Conservation (phyloP, 2,329 filamentous ascomycete genomes). For the Penicillium sp. region DNA sequence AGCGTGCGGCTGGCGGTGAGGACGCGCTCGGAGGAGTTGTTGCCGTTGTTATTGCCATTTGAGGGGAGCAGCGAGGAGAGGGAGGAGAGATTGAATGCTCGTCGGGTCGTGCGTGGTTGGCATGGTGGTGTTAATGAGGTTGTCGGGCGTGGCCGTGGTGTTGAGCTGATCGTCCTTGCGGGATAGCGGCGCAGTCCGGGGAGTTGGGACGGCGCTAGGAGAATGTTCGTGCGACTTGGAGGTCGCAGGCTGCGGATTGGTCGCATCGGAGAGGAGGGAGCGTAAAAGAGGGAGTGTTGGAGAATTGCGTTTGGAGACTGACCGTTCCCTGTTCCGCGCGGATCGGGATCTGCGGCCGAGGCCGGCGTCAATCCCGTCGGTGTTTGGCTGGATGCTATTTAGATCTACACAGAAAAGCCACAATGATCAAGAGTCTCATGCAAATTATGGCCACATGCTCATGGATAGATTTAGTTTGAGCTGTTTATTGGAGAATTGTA, state of each 20-base stretch:
- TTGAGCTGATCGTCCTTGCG: conserved; percentile 14
- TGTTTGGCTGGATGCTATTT: too few relatives aligned
- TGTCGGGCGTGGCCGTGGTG: conserved; percentile 9
- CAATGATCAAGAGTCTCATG: too few relatives aligned
- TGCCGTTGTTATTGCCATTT: conserved; percentile 21
- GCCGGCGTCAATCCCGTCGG: too few relatives aligned
- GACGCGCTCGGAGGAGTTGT: conserved; percentile 55
- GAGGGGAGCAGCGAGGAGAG: conserved; percentile 30
- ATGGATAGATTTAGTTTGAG: too few relatives aligned
- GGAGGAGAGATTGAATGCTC: conserved; percentile 29
- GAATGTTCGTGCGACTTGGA: conserved; percentile 12
- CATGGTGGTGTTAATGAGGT: conserved; percentile 5
- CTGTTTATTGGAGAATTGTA: too few relatives aligned
- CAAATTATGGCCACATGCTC: too few relatives aligned
- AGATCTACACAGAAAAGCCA: too few relatives aligned
- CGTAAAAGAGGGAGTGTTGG: neutral
- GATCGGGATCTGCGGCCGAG: conserved; percentile 21
- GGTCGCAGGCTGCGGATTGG: conserved; percentile 10
- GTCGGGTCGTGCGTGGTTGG: conserved; percentile 3
- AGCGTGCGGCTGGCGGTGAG: conserved; percentile 73
- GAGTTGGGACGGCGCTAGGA: conserved; percentile 1
- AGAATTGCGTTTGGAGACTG: conserved; percentile 7
- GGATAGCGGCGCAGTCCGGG: neutral
- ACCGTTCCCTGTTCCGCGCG: conserved; percentile 6
- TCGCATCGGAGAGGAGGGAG: conserved; percentile 13